A percentile compares a stretch with the other conserved stretches of the same genome.
phyloP scores from a whole-genome alignment of 495 filamentous ascomycete genomes.

The Sordaria brevicollis region DNA sequence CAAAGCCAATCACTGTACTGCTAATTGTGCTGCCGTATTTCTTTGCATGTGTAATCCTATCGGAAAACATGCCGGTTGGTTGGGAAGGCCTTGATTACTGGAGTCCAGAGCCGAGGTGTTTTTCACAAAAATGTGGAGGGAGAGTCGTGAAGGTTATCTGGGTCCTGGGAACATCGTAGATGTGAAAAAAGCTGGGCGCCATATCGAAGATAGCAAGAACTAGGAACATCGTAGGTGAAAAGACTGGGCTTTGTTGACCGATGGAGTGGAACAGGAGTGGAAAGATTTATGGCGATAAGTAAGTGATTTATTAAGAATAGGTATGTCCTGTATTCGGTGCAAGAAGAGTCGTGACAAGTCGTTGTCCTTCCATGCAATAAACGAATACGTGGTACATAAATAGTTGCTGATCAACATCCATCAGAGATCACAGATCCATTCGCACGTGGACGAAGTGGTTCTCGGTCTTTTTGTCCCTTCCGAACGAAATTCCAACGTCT shows the following conservation, averaged over 20 bases:
- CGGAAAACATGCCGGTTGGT: not conserved
- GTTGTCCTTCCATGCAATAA: too few species aligned
- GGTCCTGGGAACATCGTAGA: not conserved
- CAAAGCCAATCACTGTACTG: slow-evolving; percentile 6
- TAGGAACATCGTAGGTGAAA: not conserved
- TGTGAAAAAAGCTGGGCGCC: too few species aligned
- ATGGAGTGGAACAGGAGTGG: too few species aligned
- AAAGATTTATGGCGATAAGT: too few species aligned
- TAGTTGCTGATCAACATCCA: not conserved
- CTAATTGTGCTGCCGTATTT: slow-evolving; percentile 1
- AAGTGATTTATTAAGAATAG: too few species aligned
- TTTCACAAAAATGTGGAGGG: not conserved
- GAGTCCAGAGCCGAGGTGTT: not conserved
- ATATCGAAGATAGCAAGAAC: too few species aligned
- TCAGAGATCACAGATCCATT: not conserved
- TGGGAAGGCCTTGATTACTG: not conserved
- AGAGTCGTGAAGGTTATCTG: too few species aligned
- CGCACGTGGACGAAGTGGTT: not conserved
- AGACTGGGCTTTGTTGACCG: too few species aligned
- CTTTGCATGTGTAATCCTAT: not conserved
- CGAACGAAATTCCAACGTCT: not conserved
- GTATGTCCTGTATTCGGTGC: too few species aligned
- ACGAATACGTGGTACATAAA: too few species aligned
- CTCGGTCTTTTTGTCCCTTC: not conserved
- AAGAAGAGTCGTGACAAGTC: not conserved